phyloP scores from a whole-genome alignment of 1,284 basidiomycete genomes.

The Ceratorhiza oryzae-sativae region DNA sequence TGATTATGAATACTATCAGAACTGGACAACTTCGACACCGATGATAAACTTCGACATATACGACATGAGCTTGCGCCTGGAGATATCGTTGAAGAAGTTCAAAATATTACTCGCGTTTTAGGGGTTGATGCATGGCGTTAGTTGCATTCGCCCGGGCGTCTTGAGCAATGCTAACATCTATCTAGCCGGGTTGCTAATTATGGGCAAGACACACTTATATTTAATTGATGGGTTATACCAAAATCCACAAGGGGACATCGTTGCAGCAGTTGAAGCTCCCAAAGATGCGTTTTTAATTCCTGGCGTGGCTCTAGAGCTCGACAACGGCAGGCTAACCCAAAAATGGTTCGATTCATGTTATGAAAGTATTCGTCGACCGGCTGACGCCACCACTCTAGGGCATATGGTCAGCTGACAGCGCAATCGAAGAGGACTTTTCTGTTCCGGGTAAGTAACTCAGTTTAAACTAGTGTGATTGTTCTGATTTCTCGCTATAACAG shows the following conservation, averaged over 20 bases:
- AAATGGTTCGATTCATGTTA: conserved; percentile 65
- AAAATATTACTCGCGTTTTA: conserved; percentile 82
- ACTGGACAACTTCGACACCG: conserved; percentile 50
- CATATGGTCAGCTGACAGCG: conserved; percentile 77
- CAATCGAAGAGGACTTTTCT: conserved; percentile 85
- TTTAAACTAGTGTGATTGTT: no score
- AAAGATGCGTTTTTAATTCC: conserved; percentile 83
- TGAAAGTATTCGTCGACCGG: conserved; percentile 32
- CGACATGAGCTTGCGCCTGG: conserved; percentile 88
- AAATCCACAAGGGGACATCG: conserved; percentile 84
- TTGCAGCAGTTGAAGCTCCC: conserved; percentile 87
- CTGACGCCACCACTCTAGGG: conserved; percentile 57
- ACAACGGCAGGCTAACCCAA: conserved; percentile 76
- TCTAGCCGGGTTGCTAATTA: conserved; percentile 83
- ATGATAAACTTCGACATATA: conserved; percentile 79
- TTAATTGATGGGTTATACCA: conserved; percentile 94
- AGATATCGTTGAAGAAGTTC: conserved; percentile 90
- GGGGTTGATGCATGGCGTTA: conserved; percentile 88
- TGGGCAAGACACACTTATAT: conserved; percentile 85
- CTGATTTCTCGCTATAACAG: not conserved
- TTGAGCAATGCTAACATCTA: conserved; percentile 39
- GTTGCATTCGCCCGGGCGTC: conserved; percentile 46
- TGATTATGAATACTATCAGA: conserved; percentile 10
- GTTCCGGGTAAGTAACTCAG: conserved; percentile 60
- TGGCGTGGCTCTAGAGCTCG: conserved; percentile 80